Base-by-base conservation (phyloP, 2,329 filamentous ascomycete species). In the Pseudonectria foliicola region DNA sequence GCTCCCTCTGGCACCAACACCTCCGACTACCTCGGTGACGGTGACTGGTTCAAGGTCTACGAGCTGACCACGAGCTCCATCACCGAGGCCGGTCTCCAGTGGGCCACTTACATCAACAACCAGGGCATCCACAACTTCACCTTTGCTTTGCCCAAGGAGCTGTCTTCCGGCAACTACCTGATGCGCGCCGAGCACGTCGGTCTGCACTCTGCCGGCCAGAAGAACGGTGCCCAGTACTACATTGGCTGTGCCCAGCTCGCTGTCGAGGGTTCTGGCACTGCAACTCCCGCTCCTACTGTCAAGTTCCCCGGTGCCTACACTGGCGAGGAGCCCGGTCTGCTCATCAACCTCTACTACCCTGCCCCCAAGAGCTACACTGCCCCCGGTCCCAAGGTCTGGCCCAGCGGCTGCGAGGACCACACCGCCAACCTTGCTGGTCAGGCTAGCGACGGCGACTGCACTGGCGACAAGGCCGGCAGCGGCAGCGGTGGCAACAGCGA, bases 1-100 rank as follows among this genome's bases (percentile, higher is more conserved):
- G 59, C 59, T 0, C 57, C 58, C 13, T 38, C 45, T 6, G 49
- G 49, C 25, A 50, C 49, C 18, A 44, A 40, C 13, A 46, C 48
- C 26, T 48, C 48, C 4, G 50, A 50, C 38, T 58, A 61, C 48
- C 46, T 57, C 25, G 59, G 58, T 11, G 54, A 50, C 18, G 55
- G 57, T 2, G 54, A 59, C 41, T 61, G 57, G 57, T 60, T 59
- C 55, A 61, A 61, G 53, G 50, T 60, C 13, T 61, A 57, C 46
- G 49, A 54, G 34, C 46, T 59, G 33, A 50, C 53, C 33, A 55
- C 52, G 41, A 51, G 43, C 39, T 26, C 21, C 26, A 55, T 58
- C 43, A 52, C 42, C 24, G 48, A 42, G 7, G 44, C 43, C 4
- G 57, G 57, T 12, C 43, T 60, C 13, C 46, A 55, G 39, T 60